Evolutionary conservation across 78 protist genomes (phyloP).

Genomic region (Mantamonas sphyraenae): DNA sequence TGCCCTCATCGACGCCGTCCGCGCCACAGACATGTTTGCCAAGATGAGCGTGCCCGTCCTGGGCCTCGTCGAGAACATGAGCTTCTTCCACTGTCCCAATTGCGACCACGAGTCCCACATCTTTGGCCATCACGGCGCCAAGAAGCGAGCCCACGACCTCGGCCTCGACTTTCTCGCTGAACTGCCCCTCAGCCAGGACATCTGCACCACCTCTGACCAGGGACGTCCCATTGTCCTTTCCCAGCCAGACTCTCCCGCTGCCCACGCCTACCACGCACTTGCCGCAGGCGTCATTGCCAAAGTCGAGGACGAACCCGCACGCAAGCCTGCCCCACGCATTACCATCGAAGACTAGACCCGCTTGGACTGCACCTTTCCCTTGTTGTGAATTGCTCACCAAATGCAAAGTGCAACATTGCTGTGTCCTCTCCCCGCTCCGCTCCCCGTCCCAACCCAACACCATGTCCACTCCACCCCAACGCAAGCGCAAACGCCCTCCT

Average conservation of each 20-base stretch:
- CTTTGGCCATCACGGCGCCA: conserved; percentile 70
- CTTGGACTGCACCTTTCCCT: too few relatives aligned
- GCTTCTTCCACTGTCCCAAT: conserved; percentile 56
- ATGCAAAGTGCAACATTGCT: too few relatives aligned
- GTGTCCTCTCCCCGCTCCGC: too few relatives aligned
- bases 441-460: too few relatives aligned
- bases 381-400: too few relatives aligned
- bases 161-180: conserved; percentile 61
- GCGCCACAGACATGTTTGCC: conserved; percentile 81
- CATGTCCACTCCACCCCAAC: too few relatives aligned
- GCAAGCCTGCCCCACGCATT: background rate
- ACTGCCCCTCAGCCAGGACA: conserved; percentile 59
- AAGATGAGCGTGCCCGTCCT: conserved; percentile 80
- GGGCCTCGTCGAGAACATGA: conserved; percentile 89
- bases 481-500: too few relatives aligned
- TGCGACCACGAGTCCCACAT: conserved; percentile 53
- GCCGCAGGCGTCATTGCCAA: background rate
- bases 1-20: conserved; percentile 43
- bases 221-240: conserved; percentile 68
- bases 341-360: background rate
- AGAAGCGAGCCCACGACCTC: conserved; percentile 33
- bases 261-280: conserved; percentile 3
- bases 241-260: conserved; percentile 32
- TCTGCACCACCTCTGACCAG: conserved; percentile 50
- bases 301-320: background rate